Evolutionary conservation across 1,284 basidiomycete genomes (phyloP).

Genomic region (Rhodotorula sp.): DNA sequence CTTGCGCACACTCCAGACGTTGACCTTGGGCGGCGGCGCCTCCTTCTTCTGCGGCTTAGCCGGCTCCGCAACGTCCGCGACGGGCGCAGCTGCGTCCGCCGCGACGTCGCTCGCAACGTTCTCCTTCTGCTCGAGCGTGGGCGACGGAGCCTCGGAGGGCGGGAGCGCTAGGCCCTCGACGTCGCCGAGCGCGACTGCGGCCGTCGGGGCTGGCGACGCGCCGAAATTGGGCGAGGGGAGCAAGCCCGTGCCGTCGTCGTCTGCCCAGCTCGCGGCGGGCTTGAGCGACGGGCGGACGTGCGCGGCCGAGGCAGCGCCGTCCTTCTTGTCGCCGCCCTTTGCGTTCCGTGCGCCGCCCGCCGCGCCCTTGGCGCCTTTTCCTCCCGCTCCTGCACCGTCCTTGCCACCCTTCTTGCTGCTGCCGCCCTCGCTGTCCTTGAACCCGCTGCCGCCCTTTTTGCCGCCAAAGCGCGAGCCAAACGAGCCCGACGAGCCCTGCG

Average conservation of each 20-base stretch:
- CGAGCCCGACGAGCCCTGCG: not conserved
- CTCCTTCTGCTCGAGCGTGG: not conserved
- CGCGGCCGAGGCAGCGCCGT: not conserved
- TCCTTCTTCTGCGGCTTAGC: constrained; percentile 8
- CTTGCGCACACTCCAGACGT: constrained; percentile 39
- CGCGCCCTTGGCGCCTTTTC: not conserved
- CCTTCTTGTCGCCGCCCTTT: constrained; percentile 8
- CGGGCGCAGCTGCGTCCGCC: not conserved
- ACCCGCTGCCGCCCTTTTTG: constrained; percentile 6
- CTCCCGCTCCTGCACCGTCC: not conserved
- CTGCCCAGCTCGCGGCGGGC: constrained; percentile 29
- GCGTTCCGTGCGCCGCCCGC: not conserved
- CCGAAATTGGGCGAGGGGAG: constrained; percentile 25
- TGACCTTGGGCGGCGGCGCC: constrained; percentile 31
- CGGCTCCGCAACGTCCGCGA: not conserved
- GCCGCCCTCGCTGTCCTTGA: constrained; percentile 1
- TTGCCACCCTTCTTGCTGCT: constrained; percentile 2
- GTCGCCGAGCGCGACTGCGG: not conserved
- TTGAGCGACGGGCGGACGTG: constrained; percentile 13
- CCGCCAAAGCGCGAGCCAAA: not conserved
- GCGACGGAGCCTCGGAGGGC: constrained; percentile 7
- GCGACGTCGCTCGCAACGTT: not conserved
- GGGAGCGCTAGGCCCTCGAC: constrained; percentile 12
- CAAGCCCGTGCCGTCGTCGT: constrained; percentile 24
- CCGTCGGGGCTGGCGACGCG: constrained; percentile 10